Conservation (phyloP, 345 rosid species). For the Linum usitatissimum region DNA sequence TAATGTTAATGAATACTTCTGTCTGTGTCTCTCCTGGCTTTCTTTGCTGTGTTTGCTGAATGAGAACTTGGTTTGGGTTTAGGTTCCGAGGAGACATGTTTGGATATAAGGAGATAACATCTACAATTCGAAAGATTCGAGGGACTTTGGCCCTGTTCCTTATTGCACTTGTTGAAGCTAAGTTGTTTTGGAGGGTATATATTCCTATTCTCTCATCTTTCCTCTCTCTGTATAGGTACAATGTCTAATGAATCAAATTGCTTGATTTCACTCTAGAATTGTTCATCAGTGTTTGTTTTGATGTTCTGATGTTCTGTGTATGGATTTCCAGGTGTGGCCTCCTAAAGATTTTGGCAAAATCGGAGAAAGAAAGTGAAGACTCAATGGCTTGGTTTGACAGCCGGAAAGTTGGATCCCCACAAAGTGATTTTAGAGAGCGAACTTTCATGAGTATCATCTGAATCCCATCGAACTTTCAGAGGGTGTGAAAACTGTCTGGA, state of each 20-base stretch:
- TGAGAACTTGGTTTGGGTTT: background rate
- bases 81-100: conserved; percentile 73
- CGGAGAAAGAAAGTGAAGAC: background rate
- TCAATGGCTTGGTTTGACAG: too few species aligned
- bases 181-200: conserved; percentile 51
- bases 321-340: conserved; percentile 42
- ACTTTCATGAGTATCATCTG: too few species aligned
- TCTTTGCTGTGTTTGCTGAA: background rate
- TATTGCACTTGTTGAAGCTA: conserved; percentile 58
- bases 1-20: background rate
- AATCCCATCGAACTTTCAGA: too few species aligned
- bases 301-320: background rate
- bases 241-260: background rate
- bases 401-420: too few species aligned
- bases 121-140: conserved; percentile 50
- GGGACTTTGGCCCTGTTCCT: conserved; percentile 65
- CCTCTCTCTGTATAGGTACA: background rate
- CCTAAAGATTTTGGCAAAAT: conserved; percentile 37
- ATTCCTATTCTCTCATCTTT: conserved; percentile 1
- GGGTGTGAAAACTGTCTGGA: too few species aligned
- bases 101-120: conserved; percentile 67
- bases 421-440: too few species aligned
- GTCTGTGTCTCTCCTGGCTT: background rate
- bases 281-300: background rate
- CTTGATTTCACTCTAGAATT: background rate